A percentile compares a stretch with the other conserved stretches of the same genome.
Conservation (phyloP, 805 yeast species). For the Ogataea sp. region DNA sequence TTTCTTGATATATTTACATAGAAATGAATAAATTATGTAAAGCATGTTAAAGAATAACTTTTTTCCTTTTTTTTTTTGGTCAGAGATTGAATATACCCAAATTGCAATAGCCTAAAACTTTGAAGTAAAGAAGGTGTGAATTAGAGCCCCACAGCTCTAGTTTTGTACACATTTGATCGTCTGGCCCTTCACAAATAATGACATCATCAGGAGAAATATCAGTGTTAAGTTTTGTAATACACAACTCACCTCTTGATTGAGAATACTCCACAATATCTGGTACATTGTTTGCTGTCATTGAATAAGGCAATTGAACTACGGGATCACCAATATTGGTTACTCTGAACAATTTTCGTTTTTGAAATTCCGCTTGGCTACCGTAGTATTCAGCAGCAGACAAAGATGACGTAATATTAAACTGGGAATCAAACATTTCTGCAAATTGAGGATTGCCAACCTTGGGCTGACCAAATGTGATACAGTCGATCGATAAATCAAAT, state of each 20-base stretch:
- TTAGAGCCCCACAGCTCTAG: constrained; percentile 4
- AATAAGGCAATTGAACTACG: constrained; percentile 13
- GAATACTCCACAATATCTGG: constrained; percentile 6
- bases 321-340: constrained; percentile 23
- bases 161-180: constrained; percentile 7
- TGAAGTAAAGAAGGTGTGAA: constrained; percentile 10
- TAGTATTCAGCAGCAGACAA: neutral
- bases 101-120: constrained; percentile 8
- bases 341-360: constrained; percentile 12
- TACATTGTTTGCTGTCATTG: constrained; percentile 1
- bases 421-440: constrained; percentile 10
- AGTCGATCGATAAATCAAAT: constrained; percentile 15
- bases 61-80: no score
- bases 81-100: neutral
- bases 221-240: constrained; percentile 10
- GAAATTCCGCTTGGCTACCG: neutral
- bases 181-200: constrained; percentile 4
- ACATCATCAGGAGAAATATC: constrained; percentile 4
- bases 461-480: constrained; percentile 38
- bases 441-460: constrained; percentile 33
- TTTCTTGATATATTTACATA: no score
- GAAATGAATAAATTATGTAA: no score
- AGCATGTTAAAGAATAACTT: no score
- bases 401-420: neutral
- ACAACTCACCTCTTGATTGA: constrained; percentile 16